phyloP scores from a whole-genome alignment of 208 protist species.

The Kentomonas sorsogonicus region DNA sequence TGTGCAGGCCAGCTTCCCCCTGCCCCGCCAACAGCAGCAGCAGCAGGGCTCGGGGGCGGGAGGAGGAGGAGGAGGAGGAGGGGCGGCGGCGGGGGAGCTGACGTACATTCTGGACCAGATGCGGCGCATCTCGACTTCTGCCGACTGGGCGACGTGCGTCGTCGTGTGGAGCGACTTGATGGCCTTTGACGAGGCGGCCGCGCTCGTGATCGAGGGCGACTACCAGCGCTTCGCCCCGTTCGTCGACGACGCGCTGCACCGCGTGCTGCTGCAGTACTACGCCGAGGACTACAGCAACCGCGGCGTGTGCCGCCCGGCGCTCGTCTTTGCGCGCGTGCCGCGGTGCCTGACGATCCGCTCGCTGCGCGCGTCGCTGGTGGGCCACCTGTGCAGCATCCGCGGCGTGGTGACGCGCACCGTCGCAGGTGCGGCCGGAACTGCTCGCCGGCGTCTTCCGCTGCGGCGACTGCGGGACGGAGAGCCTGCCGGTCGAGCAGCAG shows the following conservation, averaged over 20 bases:
- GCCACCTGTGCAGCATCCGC: conserved; percentile 91
- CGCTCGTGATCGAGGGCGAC: conserved; percentile 67
- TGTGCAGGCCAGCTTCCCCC: conserved; percentile 14
- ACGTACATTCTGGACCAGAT: conserved; percentile 67
- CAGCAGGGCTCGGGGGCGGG: not conserved
- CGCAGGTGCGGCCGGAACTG: conserved; percentile 98
- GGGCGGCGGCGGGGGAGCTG: conserved; percentile 15
- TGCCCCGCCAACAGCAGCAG: not conserved
- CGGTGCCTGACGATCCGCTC: conserved; percentile 91
- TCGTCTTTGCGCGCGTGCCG: conserved; percentile 84
- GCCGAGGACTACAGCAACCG: conserved; percentile 74
- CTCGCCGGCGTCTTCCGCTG: conserved; percentile 96
- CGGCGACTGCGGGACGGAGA: conserved; percentile 92
- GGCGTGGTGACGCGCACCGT: conserved; percentile 98
- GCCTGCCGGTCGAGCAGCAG: conserved; percentile 92
- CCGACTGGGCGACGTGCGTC: conserved; percentile 75
- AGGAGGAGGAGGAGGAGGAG: no score
- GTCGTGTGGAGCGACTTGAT: conserved; percentile 74
- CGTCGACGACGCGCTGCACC: conserved; percentile 64
- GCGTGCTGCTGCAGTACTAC: conserved; percentile 78
- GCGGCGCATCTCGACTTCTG: conserved; percentile 74
- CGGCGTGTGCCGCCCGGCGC: conserved; percentile 52
- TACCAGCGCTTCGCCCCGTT: conserved; percentile 77
- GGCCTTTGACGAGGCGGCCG: conserved; percentile 68
- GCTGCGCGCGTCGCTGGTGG: conserved; percentile 90